Conservation (phyloP, 208 protist genomes). For the Endotrypanum monterogeii region DNA sequence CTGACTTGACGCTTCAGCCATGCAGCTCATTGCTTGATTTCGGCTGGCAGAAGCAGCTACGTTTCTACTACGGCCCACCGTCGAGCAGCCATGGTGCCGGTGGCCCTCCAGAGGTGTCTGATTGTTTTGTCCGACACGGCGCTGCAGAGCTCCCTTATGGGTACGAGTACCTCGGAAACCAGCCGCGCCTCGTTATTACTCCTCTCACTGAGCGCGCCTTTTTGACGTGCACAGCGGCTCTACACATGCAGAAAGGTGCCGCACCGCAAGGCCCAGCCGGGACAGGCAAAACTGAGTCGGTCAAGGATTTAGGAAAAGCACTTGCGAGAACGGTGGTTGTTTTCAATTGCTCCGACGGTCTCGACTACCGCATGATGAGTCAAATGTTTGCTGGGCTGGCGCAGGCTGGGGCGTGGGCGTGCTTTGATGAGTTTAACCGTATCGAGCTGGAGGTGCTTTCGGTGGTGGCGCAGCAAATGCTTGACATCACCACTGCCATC, state of each 20-base stretch:
- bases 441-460: conserved; percentile 98
- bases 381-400: conserved; percentile 96
- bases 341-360: conserved; percentile 96
- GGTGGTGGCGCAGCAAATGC: conserved; percentile 97
- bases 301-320: conserved; percentile 94
- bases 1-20: not conserved
- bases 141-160: conserved; percentile 88
- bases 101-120: conserved; percentile 8
- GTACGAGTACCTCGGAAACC: conserved; percentile 97
- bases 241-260: conserved; percentile 93
- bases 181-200: conserved; percentile 95
- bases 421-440: conserved; percentile 99
- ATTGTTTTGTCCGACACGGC: conserved; percentile 85
- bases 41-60: conserved; percentile 93
- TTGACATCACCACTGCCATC: conserved; percentile 93
- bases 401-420: conserved; percentile 96
- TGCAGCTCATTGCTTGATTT: conserved; percentile 83
- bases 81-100: conserved; percentile 31
- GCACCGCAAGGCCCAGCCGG: conserved; percentile 94
- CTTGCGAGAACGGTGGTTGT: conserved; percentile 93
- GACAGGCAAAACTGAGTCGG: conserved; percentile 97
- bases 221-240: conserved; percentile 91
- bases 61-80: conserved; percentile 86
- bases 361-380: conserved; percentile 95
- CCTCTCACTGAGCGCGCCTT: conserved; percentile 96